phyloP scores from a whole-genome alignment of 805 yeast genomes.

The Metschnikowia shivogae region DNA sequence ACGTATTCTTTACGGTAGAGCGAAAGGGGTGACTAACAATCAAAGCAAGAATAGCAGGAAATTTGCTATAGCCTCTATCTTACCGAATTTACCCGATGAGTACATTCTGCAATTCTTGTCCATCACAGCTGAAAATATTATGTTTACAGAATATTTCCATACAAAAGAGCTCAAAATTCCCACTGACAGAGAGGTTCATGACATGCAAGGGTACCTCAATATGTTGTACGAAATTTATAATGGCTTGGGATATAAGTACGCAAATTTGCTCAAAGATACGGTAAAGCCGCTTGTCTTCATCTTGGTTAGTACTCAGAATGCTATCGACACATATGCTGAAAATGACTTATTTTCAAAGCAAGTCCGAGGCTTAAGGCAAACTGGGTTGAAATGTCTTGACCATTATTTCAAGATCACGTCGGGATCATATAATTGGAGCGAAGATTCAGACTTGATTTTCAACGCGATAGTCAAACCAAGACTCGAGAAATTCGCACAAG shows the following conservation, averaged over 20 bases:
- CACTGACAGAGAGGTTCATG: slow-evolving; percentile 36
- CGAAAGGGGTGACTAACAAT: slow-evolving; percentile 63
- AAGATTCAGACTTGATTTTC: slow-evolving; percentile 46
- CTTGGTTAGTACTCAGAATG: slow-evolving; percentile 49
- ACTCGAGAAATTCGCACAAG: slow-evolving; percentile 61
- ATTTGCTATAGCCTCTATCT: slow-evolving; percentile 59
- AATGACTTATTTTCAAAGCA: slow-evolving; percentile 32
- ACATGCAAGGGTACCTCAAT: slow-evolving; percentile 61
- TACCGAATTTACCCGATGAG: slow-evolving; percentile 52
- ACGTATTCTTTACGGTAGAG: slow-evolving; percentile 81
- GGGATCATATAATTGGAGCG: slow-evolving; percentile 51
- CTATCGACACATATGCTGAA: slow-evolving; percentile 22
- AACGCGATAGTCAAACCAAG: slow-evolving; percentile 57
- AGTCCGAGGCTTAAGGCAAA: slow-evolving; percentile 59
- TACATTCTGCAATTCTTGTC: slow-evolving; percentile 57
- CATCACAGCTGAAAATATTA: slow-evolving; percentile 56
- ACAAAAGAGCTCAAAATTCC: neutral
- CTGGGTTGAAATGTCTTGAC: slow-evolving; percentile 62
- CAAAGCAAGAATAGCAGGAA: slow-evolving; percentile 72
- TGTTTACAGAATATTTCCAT: slow-evolving; percentile 11
- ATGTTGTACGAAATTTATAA: slow-evolving; percentile 52
- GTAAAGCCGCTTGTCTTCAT: slow-evolving; percentile 57
- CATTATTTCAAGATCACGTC: slow-evolving; percentile 54
- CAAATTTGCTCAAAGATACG: slow-evolving; percentile 45
- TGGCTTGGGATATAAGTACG: slow-evolving; percentile 56